A percentile compares a stretch with the other conserved stretches of the same genome.
phyloP scores from a whole-genome alignment of 169 alveolate genomes.

The Cryptosporidium andersoni region DNA sequence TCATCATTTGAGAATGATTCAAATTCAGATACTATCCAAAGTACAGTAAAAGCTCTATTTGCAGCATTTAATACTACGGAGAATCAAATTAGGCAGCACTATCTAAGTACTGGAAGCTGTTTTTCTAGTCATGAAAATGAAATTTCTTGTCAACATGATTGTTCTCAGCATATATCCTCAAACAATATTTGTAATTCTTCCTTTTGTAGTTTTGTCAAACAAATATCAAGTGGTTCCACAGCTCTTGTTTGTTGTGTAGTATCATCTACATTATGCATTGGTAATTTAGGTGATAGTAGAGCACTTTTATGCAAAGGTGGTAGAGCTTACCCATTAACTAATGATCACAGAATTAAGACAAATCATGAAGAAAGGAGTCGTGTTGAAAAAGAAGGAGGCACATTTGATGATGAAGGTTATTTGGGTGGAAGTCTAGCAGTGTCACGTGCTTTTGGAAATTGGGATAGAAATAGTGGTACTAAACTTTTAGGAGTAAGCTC shows the following conservation, averaged over 20 bases:
- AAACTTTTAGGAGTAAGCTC: slow-evolving; percentile 76
- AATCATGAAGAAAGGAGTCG: slow-evolving; percentile 71
- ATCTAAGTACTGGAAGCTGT: slow-evolving; percentile 8
- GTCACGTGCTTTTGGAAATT: slow-evolving; percentile 77
- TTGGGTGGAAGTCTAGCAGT: slow-evolving; percentile 74
- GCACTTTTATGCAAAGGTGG: slow-evolving; percentile 74
- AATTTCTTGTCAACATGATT: neutral
- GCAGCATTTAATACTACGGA: slow-evolving; percentile 48
- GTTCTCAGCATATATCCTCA: neutral
- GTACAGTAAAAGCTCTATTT: slow-evolving; percentile 24
- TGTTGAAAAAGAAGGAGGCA: slow-evolving; percentile 73
- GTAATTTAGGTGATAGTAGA: slow-evolving; percentile 76
- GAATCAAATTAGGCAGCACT: slow-evolving; percentile 41
- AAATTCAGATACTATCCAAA: slow-evolving; percentile 10
- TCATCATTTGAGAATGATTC: slow-evolving; percentile 18
- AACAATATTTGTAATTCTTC: neutral
- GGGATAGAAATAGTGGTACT: slow-evolving; percentile 71
- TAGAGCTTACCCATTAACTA: slow-evolving; percentile 69
- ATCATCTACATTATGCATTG: slow-evolving; percentile 66
- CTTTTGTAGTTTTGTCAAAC: slow-evolving; percentile 30
- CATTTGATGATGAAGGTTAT: slow-evolving; percentile 74
- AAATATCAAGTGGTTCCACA: slow-evolving; percentile 74
- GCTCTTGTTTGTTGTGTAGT: slow-evolving; percentile 73
- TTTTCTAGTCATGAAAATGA: neutral
- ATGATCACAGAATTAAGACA: slow-evolving; percentile 72